phyloP scores from a whole-genome alignment of 352 stramenopile genomes.

The Phytophthora podocarpi region DNA sequence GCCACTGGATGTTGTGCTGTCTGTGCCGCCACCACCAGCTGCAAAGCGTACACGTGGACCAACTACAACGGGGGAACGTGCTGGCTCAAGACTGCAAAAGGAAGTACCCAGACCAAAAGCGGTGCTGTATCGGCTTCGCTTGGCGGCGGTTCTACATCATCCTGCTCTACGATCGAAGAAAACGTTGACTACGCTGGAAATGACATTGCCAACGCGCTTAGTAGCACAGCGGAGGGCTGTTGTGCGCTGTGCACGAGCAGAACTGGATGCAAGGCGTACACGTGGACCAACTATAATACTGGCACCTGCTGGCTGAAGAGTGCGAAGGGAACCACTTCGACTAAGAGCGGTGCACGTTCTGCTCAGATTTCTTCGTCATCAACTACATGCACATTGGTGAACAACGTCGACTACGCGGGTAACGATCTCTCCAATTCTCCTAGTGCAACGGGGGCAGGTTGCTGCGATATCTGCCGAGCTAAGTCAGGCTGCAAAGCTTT shows the following conservation, averaged over 20 bases:
- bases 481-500: conserved; percentile 45
- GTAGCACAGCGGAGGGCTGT: conserved; percentile 24
- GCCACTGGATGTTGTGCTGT: conserved; percentile 43
- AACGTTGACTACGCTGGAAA: conserved; percentile 41
- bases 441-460: conserved; percentile 24
- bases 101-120: conserved; percentile 7
- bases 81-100: conserved; percentile 57
- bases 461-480: conserved; percentile 34
- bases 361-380: conserved; percentile 12
- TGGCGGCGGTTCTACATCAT: conserved; percentile 15
- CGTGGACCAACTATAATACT: conserved; percentile 53
- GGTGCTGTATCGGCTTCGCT: conserved; percentile 24
- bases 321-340: conserved; percentile 22
- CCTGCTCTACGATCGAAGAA: conserved; percentile 33
- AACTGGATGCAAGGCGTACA: conserved; percentile 44
- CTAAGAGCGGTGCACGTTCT: conserved; percentile 20
- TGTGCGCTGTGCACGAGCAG: conserved; percentile 29
- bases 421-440: conserved; percentile 41
- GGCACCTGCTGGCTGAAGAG: conserved; percentile 73
- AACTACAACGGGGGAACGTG: conserved; percentile 58
- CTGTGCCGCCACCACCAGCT: conserved; percentile 31
- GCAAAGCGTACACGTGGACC: conserved; percentile 56
- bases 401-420: conserved; percentile 40
- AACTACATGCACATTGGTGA: conserved; percentile 28
- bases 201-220: conserved; percentile 20